Percentiles rank a stretch among this genome's conserved stretches.
Conservation (phyloP, 768 basidiomycete species). For the Boletus vermiculosoides region DNA sequence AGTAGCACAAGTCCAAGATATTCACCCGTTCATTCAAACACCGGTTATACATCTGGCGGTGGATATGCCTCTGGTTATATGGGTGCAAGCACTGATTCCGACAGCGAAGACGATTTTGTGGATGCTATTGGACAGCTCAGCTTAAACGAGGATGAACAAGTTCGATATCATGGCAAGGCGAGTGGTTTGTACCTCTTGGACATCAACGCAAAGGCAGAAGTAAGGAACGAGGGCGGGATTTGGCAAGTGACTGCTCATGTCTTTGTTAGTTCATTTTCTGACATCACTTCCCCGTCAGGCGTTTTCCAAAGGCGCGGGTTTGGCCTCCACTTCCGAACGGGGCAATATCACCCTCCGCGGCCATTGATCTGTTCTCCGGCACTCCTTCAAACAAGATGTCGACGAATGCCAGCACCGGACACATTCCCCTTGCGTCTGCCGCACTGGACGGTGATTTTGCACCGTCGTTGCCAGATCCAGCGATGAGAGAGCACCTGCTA, state of each 20-base stretch:
- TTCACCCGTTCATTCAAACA: constrained; percentile 15
- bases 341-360: constrained; percentile 15
- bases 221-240: constrained; percentile 71
- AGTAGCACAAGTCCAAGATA: constrained; percentile 19
- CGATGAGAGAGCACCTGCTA: constrained; percentile 66
- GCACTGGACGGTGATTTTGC: constrained; percentile 38
- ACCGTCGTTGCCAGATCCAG: constrained; percentile 51
- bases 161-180: constrained; percentile 84
- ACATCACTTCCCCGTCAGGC: constrained; percentile 42
- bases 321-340: constrained; percentile 64
- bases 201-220: constrained; percentile 56
- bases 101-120: constrained; percentile 47
- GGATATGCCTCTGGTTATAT: constrained; percentile 28
- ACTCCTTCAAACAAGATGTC: constrained; percentile 5
- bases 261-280: constrained; percentile 13
- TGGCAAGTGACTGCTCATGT: constrained; percentile 46
- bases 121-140: constrained; percentile 84
- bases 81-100: constrained; percentile 33
- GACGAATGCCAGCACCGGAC: constrained; percentile 3
- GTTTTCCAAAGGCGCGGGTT: constrained; percentile 84
- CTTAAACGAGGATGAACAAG: constrained; percentile 82
- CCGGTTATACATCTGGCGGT: constrained; percentile 13
- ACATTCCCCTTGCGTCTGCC: constrained; percentile 23
- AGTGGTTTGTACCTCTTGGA: constrained; percentile 77
- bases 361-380: constrained; percentile 1